Base-by-base conservation (phyloP, 352 stramenopile species). In the Blastocystis sp. region DNA sequence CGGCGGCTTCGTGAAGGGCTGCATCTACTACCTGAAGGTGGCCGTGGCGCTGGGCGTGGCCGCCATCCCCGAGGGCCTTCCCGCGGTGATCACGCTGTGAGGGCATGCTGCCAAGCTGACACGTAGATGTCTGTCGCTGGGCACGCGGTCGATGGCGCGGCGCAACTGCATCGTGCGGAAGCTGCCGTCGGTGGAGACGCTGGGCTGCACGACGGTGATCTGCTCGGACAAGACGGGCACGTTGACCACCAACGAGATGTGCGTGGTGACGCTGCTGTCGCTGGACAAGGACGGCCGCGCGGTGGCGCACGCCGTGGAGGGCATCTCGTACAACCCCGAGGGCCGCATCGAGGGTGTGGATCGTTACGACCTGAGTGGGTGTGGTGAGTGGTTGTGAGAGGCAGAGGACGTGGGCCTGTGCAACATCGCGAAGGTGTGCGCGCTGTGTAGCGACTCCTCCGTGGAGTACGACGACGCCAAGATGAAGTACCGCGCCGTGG, bases 21-120 rank as follows among this genome's bases (percentile, higher is more conserved):
- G 95, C 86, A 94, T 99, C 77, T 98, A 99, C 92, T 98, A 99
- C 92, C 97, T 98, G 78, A 99, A 99, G 91, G 97, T 99, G 45
- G 96, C 96, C 0, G 96, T 99, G 14, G 96, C 96, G 0, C 92
- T 99, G 38, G 97, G 95, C 28, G 97, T 99, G 0, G 97, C 97
- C 0, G 96, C 96, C 2, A 98, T 99, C 86, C 97, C 97, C 2
- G 97, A 99, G 91, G 97, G 97, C 52, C 91, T 99, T 2, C 96
- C 96, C 1, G 96, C 96, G 14, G 96, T 98, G 14, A 98, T 99
- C 89, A 99, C 97, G 2, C 89, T 96, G 5, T 84, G n/a, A 23
- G 59, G 21, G 21, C n/a, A 64, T 21, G 21, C n/a, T 64, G 21
- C 21, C n/a, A 64, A n/a, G n/a, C 59, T 64, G n/a, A n/a, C n/a